A percentile compares a stretch with the other conserved stretches of the same genome.
Conservation (phyloP, 2,329 filamentous ascomycete species). For the Fonsecaea monophora region DNA sequence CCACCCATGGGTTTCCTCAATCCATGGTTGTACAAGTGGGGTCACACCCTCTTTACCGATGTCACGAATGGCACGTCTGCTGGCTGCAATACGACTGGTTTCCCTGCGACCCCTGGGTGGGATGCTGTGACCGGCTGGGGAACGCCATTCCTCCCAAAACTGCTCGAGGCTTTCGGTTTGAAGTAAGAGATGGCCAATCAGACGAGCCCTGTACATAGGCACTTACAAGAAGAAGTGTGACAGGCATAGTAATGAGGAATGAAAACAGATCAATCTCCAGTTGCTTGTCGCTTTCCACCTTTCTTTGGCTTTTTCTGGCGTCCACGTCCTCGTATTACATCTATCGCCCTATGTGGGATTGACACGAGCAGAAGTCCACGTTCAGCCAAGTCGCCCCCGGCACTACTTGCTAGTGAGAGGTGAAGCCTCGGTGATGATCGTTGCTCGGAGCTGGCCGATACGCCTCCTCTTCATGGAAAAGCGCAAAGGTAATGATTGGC, state of each 20-base stretch:
- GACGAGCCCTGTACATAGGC: conserved; percentile 20
- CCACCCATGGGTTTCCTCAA: conserved; percentile 39
- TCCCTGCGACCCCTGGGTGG: conserved; percentile 44
- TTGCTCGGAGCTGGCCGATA: background rate
- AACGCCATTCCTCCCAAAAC: conserved; percentile 40
- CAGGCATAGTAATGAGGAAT: conserved; percentile 21
- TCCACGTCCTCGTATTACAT: background rate
- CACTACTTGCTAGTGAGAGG: background rate
- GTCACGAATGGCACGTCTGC: conserved; percentile 44
- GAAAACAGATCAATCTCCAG: conserved; percentile 10
- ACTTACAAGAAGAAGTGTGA: conserved; percentile 8
- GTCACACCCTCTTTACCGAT: conserved; percentile 43
- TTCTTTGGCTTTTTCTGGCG: conserved; percentile 3
- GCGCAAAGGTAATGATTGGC: background rate
- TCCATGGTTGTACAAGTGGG: conserved; percentile 37
- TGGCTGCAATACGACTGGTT: conserved; percentile 45
- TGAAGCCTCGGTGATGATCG: conserved; percentile 1
- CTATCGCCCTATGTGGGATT: background rate
- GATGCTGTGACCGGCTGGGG: conserved; percentile 47
- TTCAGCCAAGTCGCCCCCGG: background rate
- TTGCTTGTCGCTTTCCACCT: background rate
- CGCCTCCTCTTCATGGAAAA: background rate
- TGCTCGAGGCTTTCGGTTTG: conserved; percentile 34
- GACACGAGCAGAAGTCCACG: background rate
- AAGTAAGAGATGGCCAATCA: conserved; percentile 20